Percentiles rank a stretch among this genome's conserved stretches.
phyloP scores from a whole-genome alignment of 345 rosid species.

The Trapa bicornis region DNA sequence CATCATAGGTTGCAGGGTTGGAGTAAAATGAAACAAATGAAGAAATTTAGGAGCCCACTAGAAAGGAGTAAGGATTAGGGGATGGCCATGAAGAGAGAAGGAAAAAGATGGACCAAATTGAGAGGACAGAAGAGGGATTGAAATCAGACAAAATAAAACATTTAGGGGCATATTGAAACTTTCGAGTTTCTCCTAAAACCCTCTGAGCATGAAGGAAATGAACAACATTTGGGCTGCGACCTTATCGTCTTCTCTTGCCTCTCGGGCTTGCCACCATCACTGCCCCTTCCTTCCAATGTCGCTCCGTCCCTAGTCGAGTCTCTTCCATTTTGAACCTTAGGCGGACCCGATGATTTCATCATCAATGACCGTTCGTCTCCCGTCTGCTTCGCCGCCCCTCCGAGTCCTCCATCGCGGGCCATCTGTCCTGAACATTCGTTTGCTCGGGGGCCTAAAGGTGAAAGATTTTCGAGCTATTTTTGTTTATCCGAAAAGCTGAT shows the following conservation, averaged over 20 bases:
- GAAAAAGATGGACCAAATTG: too few relatives aligned
- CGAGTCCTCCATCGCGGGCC: background rate
- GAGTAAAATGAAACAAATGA: too few relatives aligned
- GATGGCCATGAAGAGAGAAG: too few relatives aligned
- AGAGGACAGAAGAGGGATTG: background rate
- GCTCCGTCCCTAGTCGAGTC: background rate
- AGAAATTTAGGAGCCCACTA: too few relatives aligned
- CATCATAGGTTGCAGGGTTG: too few relatives aligned
- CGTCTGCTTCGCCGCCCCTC: background rate
- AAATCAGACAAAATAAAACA: background rate
- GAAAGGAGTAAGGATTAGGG: too few relatives aligned
- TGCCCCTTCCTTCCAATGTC: background rate
- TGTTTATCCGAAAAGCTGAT: background rate
- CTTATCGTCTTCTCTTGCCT: background rate
- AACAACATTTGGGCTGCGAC: background rate
- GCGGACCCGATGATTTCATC: background rate
- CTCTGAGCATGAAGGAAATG: background rate
- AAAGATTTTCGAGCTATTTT: background rate
- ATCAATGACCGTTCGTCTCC: slow-evolving; percentile 4
- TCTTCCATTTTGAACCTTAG: background rate
- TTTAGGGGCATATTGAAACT: background rate
- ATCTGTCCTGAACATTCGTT: background rate
- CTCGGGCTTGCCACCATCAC: background rate
- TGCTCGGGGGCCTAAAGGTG: background rate
- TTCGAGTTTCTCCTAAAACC: background rate